Percentiles rank a stretch among this genome's conserved stretches.
phyloP scores from a whole-genome alignment of 805 yeast genomes.

The Metschnikowia bowlesiae region DNA sequence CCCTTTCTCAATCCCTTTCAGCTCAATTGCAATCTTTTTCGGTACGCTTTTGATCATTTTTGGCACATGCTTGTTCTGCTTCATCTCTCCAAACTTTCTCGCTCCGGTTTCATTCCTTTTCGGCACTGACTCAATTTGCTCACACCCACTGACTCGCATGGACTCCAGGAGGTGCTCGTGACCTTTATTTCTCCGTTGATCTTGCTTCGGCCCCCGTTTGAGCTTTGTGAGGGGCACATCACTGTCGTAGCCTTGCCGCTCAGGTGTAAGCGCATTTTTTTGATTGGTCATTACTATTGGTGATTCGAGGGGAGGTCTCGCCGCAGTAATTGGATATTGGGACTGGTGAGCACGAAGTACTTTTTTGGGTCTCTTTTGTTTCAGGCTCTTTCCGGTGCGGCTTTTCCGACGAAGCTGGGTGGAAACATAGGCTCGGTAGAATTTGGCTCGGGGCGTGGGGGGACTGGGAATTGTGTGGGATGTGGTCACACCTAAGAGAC shows the following conservation, averaged over 20 bases:
- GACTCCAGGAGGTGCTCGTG: too few relatives aligned
- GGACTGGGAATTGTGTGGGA: too few relatives aligned
- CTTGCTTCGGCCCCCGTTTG: not conserved
- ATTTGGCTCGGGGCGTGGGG: not conserved
- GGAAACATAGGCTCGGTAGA: not conserved
- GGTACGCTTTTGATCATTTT: too few relatives aligned
- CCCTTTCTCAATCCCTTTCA: not conserved
- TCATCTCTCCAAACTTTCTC: not conserved
- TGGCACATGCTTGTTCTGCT: not conserved
- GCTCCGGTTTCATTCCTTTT: too few relatives aligned
- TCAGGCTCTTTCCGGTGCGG: not conserved
- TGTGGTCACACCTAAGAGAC: not conserved
- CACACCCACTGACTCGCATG: too few relatives aligned
- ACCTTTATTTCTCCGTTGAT: too few relatives aligned
- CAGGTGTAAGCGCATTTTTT: not conserved
- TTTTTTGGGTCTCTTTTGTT: not conserved
- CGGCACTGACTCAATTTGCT: too few relatives aligned
- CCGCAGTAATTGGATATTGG: not conserved
- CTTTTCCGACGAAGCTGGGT: not conserved
- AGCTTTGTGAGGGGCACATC: not conserved
- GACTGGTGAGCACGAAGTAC: not conserved
- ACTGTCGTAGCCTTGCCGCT: not conserved
- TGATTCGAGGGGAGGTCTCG: not conserved
- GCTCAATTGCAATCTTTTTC: too few relatives aligned
- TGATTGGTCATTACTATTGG: not conserved